Evolutionary conservation across 2,329 filamentous ascomycete genomes (phyloP), one percentile per base, ranked within the genome.

Genomic region (Ceratocystis cubensis): DNA sequence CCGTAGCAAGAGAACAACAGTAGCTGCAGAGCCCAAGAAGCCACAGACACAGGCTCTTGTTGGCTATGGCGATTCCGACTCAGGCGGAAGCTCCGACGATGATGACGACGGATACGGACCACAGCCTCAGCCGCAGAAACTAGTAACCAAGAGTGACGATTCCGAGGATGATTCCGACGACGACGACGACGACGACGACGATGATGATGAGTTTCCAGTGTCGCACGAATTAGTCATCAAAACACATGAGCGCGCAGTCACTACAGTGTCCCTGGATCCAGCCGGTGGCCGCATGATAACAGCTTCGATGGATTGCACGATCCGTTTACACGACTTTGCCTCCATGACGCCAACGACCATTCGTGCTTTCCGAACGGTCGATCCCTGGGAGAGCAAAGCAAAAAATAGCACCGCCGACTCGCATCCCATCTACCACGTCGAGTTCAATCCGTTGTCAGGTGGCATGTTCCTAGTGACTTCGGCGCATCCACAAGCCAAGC

Each of bases 291-390:
- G 94, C 71, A 79, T 99, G 73, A 85, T 93, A 61, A 94, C 91
- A n/a, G 92, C 89, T 25, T 96, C 92, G 4, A 88, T 88, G 69
- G 94, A 99, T 76, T 95, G 91, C 75, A 89, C 85, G 1, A 79
- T 97, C 72, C 97, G 96, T 74, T 81, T 99, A 20, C 91, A 96
- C 77, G 93, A 99, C 74, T 96, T 99, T 74, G 86, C 92, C 2
- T 89, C 92, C 61, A 95, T 99, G 88, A 96, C 93, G 0, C 91
- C 92, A 1, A 94, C 91, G 4, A 97, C 94, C 0, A 82, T 99
- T 64, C 88, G 93, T 71, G 91, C 94, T 0, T 99, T 99, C 81
- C 91, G 91, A 73, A 92, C 87, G 7, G 81, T 97, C 61, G 93
- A 99, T 73, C 93, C 94, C 0, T 92, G 87, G 71, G 84, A 86